Base-by-base conservation (phyloP, 306 rosid genomes). In the Glycine latifolia region DNA sequence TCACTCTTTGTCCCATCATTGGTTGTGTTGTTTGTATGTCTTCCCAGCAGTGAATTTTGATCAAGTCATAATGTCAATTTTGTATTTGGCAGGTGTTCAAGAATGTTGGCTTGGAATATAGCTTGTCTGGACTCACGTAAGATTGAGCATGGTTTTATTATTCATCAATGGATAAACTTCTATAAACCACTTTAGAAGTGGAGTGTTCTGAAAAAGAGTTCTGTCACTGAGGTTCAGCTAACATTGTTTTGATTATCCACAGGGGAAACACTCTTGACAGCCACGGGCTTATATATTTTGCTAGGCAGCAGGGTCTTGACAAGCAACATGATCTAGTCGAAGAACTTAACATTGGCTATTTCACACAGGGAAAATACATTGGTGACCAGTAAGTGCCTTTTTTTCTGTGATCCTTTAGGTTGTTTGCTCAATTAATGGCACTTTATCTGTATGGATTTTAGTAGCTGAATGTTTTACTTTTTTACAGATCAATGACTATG, bases 201-300 rank as follows among this genome's bases (percentile, higher is more conserved):
- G 77, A 37, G 49, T 16, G 62, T 10, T 78, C 4, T 31, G 69
- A 72, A 71, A 15, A 46, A 78, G 8, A 14, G 35, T 47, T 76
- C 15, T 41, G 63, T 86, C 37, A 62, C 12, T 26, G 72, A 43
- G 66, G 47, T 71, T 74, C 67, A 60, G 44, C 41, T 81, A 26
- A 73, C 77, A 49, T 79, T 50, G 58, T 72, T 73, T 74, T 50
- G n/a, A 81, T 79, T 49, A 14, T 86, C 43, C 75, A 26, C 97
- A 93, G 99, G 89, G 99, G 99, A 81, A 93, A 87, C 86, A 90
- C 97, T 79, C 55, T 95, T 55, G 97, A 95, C 73, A 93, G 99
- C 83, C 99, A 93, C 86, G 86, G 97, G 88, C 95, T 95, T 82
- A 82, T 95, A 71, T 88, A 90, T 79, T 90, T 87, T 77, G 89